Evolutionary conservation across 495 filamentous ascomycete species (phyloP), one percentile per base, ranked within the genome.

Genomic region (Haplographium delicatum): DNA sequence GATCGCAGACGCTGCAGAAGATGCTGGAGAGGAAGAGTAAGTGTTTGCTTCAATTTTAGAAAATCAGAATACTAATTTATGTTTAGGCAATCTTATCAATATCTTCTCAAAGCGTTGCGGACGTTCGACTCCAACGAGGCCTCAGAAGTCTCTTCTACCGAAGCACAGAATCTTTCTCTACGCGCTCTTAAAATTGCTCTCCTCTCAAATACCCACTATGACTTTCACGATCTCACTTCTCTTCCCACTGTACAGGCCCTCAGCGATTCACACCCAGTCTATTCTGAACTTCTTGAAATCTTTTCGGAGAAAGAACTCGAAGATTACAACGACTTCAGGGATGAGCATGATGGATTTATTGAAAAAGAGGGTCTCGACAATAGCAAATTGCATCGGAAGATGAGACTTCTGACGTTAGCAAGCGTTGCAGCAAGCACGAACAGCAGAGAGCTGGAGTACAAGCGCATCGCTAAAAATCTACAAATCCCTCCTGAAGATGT

Each of bases 301-400:
- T 96, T 99, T 72, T 85, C 85, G 54, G 85, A 91, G 51, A 89
- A 97, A 62, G 81, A 86, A 41, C 77, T 96, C 39, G 94, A 96
- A 58, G 89, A 96, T 63, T 96, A 94, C 73, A 85, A 88, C 62
- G 91, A 93, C 65, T 97, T 97, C 72, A 80, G 84, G 53, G 84
- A 89, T 44, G 83, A 84, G 62, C 81, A 94, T 65, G 80, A 85
- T 53, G 84, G 84, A 41, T 94, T 84, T 65, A 69, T 96, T 51
- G 84, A 91, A 68, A 80, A 82, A 60, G 71, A 83, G 49, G 77
- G 76, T 42, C 72, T 86, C 13, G 75, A 88, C 62, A 70, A 76
- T 50, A 72, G 73, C 23, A 73, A 72, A 40, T 76, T 89, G 44
- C 76, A 81, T 67, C 81, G 84, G 47, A 98, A 98, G 74, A 95